Conservation (phyloP, 2,329 filamentous ascomycete species). For the Microcyclospora pomicola region DNA sequence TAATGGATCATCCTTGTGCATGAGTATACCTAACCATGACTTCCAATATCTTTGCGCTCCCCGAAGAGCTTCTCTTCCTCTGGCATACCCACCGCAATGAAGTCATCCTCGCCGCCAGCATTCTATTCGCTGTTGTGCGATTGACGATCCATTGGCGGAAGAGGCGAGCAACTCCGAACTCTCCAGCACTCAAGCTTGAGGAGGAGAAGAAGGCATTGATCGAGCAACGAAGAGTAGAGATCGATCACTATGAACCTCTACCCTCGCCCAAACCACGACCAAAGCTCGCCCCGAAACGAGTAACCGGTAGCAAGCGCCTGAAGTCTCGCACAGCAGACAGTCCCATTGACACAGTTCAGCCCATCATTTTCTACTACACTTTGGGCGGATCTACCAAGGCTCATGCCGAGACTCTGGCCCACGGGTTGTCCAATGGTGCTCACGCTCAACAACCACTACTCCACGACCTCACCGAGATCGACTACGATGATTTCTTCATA, state of each 20-base stretch:
- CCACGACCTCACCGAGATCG: constrained; percentile 69
- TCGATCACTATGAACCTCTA: constrained; percentile 4
- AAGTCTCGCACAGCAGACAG: constrained; percentile 6
- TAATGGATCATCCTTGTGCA: too few species aligned
- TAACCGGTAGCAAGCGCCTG: constrained; percentile 16
- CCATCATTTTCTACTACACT: constrained; percentile 78
- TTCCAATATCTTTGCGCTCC: constrained; percentile 3
- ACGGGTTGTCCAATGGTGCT: constrained; percentile 26
- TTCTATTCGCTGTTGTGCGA: constrained; percentile 17
- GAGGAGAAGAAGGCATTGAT: background rate
- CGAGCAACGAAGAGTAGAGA: constrained; percentile 1
- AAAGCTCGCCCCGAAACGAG: constrained; percentile 15
- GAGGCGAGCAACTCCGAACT: background rate
- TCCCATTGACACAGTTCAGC: constrained; percentile 37
- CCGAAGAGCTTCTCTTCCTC: constrained; percentile 17
- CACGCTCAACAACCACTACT: constrained; percentile 46
- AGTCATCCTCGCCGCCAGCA: constrained; percentile 17
- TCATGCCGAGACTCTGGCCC: constrained; percentile 50
- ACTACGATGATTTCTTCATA: constrained; percentile 89
- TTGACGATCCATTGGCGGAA: constrained; percentile 14
- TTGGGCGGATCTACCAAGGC: constrained; percentile 72
- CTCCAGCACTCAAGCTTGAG: background rate
- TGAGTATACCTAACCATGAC: too few species aligned
- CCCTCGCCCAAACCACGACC: constrained; percentile 1
- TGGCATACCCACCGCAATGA: constrained; percentile 20